phyloP scores from a whole-genome alignment of 129 eudicot species.

The Lactuca sativa region DNA sequence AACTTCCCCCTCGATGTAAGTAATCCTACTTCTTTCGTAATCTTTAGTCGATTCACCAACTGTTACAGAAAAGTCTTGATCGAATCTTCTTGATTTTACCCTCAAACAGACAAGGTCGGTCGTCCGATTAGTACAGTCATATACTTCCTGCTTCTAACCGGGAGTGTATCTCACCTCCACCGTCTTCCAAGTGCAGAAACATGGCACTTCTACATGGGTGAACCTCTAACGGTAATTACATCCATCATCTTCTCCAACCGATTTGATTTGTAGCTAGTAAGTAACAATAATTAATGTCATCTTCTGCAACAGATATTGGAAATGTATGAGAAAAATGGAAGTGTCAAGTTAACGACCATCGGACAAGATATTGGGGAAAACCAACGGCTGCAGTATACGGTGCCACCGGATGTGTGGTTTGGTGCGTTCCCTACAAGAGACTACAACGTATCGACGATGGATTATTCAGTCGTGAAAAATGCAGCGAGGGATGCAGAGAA shows the following conservation, averaged over 20 bases:
- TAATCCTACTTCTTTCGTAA: not conserved
- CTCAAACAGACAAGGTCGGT: constrained; percentile 67
- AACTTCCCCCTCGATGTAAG: constrained; percentile 69
- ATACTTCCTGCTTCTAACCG: constrained; percentile 77
- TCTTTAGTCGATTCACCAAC: not conserved
- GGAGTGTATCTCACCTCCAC: constrained; percentile 75
- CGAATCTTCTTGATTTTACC: constrained; percentile 6
- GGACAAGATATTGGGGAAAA: constrained; percentile 53
- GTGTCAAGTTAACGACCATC: constrained; percentile 55
- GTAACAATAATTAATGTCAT: not conserved
- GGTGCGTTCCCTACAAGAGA: constrained; percentile 79
- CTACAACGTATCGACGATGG: constrained; percentile 31
- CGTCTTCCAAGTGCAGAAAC: constrained; percentile 83
- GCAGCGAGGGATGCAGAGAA: constrained; percentile 50
- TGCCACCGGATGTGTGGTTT: constrained; percentile 90
- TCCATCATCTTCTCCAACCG: not conserved
- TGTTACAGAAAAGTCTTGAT: not conserved
- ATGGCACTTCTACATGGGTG: constrained; percentile 90
- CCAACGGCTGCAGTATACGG: constrained; percentile 63
- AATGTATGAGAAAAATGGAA: constrained; percentile 61
- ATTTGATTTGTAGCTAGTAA: not conserved
- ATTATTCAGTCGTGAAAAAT: constrained; percentile 33
- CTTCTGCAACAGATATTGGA: constrained; percentile 56
- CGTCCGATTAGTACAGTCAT: constrained; percentile 80
- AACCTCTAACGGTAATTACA: constrained; percentile 65